These are phyloP conservation scores for Fimicolochytrium jonesii DNA, from an alignment of 192 early-diverging fungal genomes.

Conservation along the genomic window DNA sequence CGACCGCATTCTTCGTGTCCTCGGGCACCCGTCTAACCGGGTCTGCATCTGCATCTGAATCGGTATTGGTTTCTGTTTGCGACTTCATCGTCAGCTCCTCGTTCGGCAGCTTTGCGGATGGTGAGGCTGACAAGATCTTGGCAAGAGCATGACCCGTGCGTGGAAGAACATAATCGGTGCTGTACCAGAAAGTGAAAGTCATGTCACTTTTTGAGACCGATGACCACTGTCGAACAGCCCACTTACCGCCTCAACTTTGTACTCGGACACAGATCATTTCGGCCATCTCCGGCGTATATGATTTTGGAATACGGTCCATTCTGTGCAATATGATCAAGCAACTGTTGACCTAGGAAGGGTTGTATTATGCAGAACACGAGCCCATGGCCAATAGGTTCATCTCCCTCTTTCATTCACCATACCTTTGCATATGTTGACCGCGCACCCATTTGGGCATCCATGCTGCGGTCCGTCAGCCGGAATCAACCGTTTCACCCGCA, in stretches of 20 bases:
- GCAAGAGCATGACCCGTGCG: constrained; percentile 17
- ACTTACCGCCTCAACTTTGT: constrained; percentile 27
- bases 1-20: background rate
- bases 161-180: constrained; percentile 13
- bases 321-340: no score
- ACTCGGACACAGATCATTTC: constrained; percentile 52
- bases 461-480: constrained; percentile 31
- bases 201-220: constrained; percentile 1
- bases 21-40: background rate
- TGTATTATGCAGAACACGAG: no score
- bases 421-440: constrained; percentile 64
- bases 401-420: background rate
- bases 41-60: background rate
- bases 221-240: constrained; percentile 7
- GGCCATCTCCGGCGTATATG: constrained; percentile 52
- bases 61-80: background rate
- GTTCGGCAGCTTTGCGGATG: background rate
- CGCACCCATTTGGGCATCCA: constrained; percentile 46
- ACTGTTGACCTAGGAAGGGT: no score
- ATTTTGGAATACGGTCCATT: constrained; percentile 37
- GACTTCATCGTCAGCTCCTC: background rate
- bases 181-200: no score
- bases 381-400: no score
- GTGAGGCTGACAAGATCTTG: background rate
- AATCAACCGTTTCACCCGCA: constrained; percentile 43